A percentile compares a stretch with the other conserved stretches of the same genome.
Evolutionary conservation across 148 eudicot genomes (phyloP).

Genomic region (Simmondsia chinensis): DNA sequence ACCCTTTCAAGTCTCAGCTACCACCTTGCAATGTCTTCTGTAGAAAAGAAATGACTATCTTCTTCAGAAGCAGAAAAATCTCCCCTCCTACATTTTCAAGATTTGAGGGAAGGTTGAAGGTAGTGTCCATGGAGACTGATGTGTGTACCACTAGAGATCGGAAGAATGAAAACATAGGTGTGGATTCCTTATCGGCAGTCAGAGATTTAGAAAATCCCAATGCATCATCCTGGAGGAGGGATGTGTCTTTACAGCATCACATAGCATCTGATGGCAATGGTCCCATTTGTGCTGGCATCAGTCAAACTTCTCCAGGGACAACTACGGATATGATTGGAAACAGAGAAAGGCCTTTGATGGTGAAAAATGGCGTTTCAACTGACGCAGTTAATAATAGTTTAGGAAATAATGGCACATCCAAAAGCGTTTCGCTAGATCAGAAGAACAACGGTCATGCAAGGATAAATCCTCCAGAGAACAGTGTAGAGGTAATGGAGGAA

Average conservation of each 20-base stretch:
- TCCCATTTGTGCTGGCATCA: conserved; percentile 10
- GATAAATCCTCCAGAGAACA: conserved; percentile 27
- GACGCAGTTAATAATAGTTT: conserved; percentile 9
- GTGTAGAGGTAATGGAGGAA: conserved; percentile 38
- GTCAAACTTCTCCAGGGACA: conserved; percentile 15
- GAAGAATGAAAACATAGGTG: conserved; percentile 17
- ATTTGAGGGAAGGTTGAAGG: conserved; percentile 29
- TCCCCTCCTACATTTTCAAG: conserved; percentile 40
- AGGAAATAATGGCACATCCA: conserved; percentile 10
- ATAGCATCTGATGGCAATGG: conserved; percentile 16
- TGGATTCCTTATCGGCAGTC: conserved; percentile 10
- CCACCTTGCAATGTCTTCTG: conserved; percentile 73
- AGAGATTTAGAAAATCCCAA: conserved; percentile 21
- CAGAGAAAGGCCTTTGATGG: conserved; percentile 7
- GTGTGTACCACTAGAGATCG: conserved; percentile 12
- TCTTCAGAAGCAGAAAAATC: conserved; percentile 41
- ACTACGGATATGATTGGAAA: conserved; percentile 10
- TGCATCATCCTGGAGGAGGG: conserved; percentile 29
- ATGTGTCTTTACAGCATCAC: conserved; percentile 12
- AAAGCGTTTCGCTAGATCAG: conserved; percentile 13
- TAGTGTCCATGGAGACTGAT: conserved; percentile 18
- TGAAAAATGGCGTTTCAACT: conserved; percentile 13
- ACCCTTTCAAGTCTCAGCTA: conserved; percentile 64
- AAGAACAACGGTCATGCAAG: conserved; percentile 25
- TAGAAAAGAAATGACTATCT: conserved; percentile 65